Conservation (phyloP, 106 monocot species). For the Phalaenopsis aphrodite region DNA sequence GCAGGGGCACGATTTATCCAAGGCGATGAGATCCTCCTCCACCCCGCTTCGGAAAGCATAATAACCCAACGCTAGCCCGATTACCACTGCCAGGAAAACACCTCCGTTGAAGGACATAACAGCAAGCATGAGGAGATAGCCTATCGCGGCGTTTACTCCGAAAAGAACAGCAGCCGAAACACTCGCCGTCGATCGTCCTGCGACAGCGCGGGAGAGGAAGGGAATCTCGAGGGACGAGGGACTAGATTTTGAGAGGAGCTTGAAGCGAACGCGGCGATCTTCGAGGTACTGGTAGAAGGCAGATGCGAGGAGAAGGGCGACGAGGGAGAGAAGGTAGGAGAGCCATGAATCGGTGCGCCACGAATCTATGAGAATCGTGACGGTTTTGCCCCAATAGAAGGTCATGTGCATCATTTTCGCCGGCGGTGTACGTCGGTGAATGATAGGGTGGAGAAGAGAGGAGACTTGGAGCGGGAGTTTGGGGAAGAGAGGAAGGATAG, state of each 20-base stretch:
- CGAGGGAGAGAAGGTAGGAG: conserved; percentile 52
- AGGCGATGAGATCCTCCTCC: conserved; percentile 39
- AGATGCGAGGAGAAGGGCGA: conserved; percentile 55
- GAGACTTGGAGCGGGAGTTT: not conserved
- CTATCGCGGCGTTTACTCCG: conserved; percentile 69
- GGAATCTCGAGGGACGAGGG: conserved; percentile 15
- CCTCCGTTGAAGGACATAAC: conserved; percentile 96
- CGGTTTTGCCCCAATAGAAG: conserved; percentile 91
- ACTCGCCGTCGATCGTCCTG: conserved; percentile 15
- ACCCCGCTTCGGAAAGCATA: conserved; percentile 54
- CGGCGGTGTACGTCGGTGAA: not conserved
- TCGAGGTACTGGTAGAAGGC: conserved; percentile 93
- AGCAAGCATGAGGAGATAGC: conserved; percentile 91
- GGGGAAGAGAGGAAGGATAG: not conserved
- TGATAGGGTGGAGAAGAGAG: not conserved
- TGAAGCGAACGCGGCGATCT: conserved; percentile 54
- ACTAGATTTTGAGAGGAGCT: conserved; percentile 29
- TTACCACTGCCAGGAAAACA: conserved; percentile 51
- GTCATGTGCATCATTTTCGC: conserved; percentile 97
- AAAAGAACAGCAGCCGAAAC: conserved; percentile 38
- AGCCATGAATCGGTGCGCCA: conserved; percentile 68
- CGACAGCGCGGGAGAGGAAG: conserved; percentile 19
- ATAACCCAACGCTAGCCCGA: conserved; percentile 65
- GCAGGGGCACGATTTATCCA: conserved; percentile 69
- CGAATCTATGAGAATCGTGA: conserved; percentile 77